These are phyloP conservation scores for Thermomyces lanuginosus DNA, from an alignment of 2,329 filamentous ascomycete species.

Conservation along the genomic window DNA sequence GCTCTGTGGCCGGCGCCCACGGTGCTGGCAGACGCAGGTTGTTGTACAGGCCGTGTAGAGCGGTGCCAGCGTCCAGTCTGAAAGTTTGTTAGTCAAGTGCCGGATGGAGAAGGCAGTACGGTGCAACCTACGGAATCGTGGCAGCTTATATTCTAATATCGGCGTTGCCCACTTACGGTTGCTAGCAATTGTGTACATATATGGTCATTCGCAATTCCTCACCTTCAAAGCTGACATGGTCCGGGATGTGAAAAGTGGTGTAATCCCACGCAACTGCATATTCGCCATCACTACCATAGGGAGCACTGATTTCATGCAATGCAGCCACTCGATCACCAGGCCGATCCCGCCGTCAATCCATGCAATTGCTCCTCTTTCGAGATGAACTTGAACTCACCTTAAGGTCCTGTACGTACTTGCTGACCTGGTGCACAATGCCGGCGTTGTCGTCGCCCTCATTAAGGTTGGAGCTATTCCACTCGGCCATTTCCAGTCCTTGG, in stretches of 20 bases:
- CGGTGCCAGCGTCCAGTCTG: constrained; percentile 5
- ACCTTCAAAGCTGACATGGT: constrained; percentile 29
- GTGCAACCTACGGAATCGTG: too few relatives aligned
- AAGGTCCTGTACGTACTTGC: constrained; percentile 1
- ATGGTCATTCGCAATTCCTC: too few relatives aligned
- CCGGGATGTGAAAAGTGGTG: constrained; percentile 39
- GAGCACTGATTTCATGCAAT: constrained; percentile 32
- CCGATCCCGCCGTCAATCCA: too few relatives aligned
- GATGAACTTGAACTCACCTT: too few relatives aligned
- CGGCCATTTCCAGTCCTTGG: too few relatives aligned
- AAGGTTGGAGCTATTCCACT: too few relatives aligned
- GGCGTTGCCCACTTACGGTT: too few relatives aligned
- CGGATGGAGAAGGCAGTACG: too few relatives aligned
- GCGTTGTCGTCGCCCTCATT: constrained; percentile 13
- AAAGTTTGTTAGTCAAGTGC: too few relatives aligned
- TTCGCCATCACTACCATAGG: constrained; percentile 38
- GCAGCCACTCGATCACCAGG: constrained; percentile 33
- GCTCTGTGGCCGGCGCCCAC: constrained; percentile 4
- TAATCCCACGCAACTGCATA: constrained; percentile 38
- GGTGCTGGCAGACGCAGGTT: constrained; percentile 4
- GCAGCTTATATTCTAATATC: too few relatives aligned
- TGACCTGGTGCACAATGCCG: constrained; percentile 8
- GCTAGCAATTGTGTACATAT: too few relatives aligned
- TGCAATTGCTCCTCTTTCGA: too few relatives aligned
- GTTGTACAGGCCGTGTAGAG: constrained; percentile 5